Evolutionary conservation across 768 basidiomycete species (phyloP).

Genomic region (Termitomyces sp.): DNA sequence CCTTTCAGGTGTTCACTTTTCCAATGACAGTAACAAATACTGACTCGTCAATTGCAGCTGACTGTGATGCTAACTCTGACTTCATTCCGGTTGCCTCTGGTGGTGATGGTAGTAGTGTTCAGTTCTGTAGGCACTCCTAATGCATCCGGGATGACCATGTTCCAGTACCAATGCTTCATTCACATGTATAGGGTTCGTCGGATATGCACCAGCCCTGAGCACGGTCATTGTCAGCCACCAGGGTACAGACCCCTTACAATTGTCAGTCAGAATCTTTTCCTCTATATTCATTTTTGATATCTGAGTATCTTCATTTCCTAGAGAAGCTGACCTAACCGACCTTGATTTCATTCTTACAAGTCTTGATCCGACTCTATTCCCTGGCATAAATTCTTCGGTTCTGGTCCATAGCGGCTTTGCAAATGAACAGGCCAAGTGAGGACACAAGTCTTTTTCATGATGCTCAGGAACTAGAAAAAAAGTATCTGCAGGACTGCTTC

Average conservation of each 20-base stretch:
- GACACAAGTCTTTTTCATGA: not conserved
- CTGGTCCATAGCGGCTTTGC: slow-evolving; percentile 21
- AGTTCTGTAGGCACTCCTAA: slow-evolving; percentile 29
- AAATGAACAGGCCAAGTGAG: slow-evolving; percentile 12
- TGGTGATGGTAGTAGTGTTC: slow-evolving; percentile 35
- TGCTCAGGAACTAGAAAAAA: not conserved
- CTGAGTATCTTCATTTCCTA: slow-evolving; percentile 8
- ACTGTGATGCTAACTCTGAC: slow-evolving; percentile 39
- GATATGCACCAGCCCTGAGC: slow-evolving; percentile 24
- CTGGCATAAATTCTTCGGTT: slow-evolving; percentile 18
- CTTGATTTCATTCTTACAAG: slow-evolving; percentile 10
- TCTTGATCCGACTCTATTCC: slow-evolving; percentile 19
- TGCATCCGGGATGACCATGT: not conserved
- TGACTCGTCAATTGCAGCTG: slow-evolving; percentile 21
- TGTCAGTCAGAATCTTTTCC: slow-evolving; percentile 20
- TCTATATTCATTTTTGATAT: not conserved
- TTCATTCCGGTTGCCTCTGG: slow-evolving; percentile 47
- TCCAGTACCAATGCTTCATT: not conserved
- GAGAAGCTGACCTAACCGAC: slow-evolving; percentile 23
- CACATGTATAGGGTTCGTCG: slow-evolving; percentile 16
- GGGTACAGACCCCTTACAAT: slow-evolving; percentile 32
- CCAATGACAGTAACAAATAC: not conserved
- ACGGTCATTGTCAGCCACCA: slow-evolving; percentile 39
- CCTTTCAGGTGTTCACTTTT: not conserved
- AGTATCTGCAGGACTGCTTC: slow-evolving; percentile 18